phyloP scores from a whole-genome alignment of 2,329 filamentous ascomycete genomes.

The Penicillium hordei region DNA sequence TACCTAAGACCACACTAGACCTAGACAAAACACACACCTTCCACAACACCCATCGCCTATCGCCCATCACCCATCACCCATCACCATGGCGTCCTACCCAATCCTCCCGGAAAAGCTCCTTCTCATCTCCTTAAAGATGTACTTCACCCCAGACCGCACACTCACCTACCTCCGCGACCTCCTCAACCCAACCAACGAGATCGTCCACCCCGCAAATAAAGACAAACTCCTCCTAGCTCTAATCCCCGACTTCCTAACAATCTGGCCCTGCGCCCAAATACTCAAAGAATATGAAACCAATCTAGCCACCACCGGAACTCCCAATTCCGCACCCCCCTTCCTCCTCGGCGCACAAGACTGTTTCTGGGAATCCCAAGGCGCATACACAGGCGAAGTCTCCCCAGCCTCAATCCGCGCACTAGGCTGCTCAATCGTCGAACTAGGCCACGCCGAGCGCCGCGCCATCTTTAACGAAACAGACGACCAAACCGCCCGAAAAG shows the following conservation, averaged over 20 bases:
- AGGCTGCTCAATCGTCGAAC: constrained; percentile 70
- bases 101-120: constrained; percentile 39
- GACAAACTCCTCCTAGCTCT: constrained; percentile 69
- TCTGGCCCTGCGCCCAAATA: constrained; percentile 51
- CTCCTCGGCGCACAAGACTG: constrained; percentile 74
- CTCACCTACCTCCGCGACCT: constrained; percentile 55
- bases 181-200: constrained; percentile 48
- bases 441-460: constrained; percentile 78
- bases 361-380: constrained; percentile 67
- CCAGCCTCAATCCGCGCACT: constrained; percentile 65
- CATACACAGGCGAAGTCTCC: constrained; percentile 77
- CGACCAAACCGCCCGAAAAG: constrained; percentile 65
- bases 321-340: constrained; percentile 47
- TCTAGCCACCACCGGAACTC: constrained; percentile 15
- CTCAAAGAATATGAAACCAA: constrained; percentile 35
- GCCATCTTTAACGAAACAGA: constrained; percentile 75
- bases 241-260: constrained; percentile 73
- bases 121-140: constrained; percentile 44
- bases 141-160: constrained; percentile 50
- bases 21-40: background rate
- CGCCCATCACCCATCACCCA: background rate
- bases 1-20: background rate
- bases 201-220: constrained; percentile 43
- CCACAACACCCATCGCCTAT: background rate
- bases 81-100: constrained; percentile 28